These are phyloP conservation scores for Inosperma sp. DNA, from an alignment of 768 basidiomycete species.

Conservation along the genomic window DNA sequence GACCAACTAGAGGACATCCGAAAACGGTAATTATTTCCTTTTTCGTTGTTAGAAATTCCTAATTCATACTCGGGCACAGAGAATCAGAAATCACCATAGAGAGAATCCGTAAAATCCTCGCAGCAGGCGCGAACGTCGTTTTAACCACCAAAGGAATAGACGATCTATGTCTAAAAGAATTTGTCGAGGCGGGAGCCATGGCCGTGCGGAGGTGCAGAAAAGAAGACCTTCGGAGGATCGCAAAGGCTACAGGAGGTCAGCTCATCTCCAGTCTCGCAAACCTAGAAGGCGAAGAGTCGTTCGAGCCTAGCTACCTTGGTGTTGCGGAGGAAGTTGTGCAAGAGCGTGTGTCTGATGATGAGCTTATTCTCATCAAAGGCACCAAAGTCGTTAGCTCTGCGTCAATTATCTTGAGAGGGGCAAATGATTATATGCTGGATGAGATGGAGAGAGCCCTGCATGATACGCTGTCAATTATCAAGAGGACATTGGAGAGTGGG, in stretches of 20 bases:
- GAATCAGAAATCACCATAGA: constrained; percentile 96
- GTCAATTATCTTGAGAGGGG: constrained; percentile 91
- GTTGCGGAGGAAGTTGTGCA: constrained; percentile 93
- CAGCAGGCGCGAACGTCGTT: constrained; percentile 93
- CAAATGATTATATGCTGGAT: constrained; percentile 98
- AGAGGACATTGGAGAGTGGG: constrained; percentile 95
- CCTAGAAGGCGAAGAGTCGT: constrained; percentile 96
- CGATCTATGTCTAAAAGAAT: constrained; percentile 96
- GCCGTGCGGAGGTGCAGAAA: constrained; percentile 96
- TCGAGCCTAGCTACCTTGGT: constrained; percentile 88
- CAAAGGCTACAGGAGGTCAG: constrained; percentile 94
- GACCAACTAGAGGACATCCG: constrained; percentile 95
- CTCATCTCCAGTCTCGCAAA: constrained; percentile 91
- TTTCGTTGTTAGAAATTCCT: no score
- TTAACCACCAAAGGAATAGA: constrained; percentile 98
- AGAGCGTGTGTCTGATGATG: constrained; percentile 97
- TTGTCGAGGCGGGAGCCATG: constrained; percentile 98
- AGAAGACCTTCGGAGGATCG: constrained; percentile 95
- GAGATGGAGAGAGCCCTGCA: constrained; percentile 98
- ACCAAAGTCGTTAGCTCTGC: constrained; percentile 93
- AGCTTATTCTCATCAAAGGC: constrained; percentile 94
- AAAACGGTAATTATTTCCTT: constrained; percentile 52
- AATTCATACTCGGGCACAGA: constrained; percentile 38
- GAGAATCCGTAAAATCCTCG: constrained; percentile 92
- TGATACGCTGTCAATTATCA: constrained; percentile 92